A percentile compares a stretch with the other conserved stretches of the same genome.
Conservation (phyloP, 768 basidiomycete genomes). For the Daedalea quercina region DNA sequence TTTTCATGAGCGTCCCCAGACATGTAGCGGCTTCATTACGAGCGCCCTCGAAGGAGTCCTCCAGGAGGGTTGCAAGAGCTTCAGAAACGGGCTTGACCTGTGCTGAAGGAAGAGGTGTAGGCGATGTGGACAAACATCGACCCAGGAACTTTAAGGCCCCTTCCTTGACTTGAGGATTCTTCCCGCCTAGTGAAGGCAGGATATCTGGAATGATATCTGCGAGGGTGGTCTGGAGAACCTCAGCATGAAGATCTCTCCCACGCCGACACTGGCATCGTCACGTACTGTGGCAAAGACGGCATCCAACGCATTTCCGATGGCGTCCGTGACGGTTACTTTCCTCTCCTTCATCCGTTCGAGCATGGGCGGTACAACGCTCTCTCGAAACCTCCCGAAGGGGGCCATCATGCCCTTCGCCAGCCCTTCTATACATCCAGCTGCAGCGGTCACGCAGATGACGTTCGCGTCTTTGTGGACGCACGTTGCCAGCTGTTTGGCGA, state of each 20-base stretch:
- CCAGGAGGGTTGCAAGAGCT: constrained; percentile 64
- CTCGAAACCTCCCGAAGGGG: constrained; percentile 69
- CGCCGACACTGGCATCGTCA: constrained; percentile 8
- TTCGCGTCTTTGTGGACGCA: constrained; percentile 89
- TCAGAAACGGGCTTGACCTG: constrained; percentile 84
- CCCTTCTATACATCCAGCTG: constrained; percentile 78
- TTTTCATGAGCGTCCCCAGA: constrained; percentile 90
- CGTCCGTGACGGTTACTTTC: constrained; percentile 85
- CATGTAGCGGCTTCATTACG: constrained; percentile 85
- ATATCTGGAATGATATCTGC: constrained; percentile 81
- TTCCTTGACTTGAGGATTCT: constrained; percentile 97
- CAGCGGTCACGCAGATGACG: constrained; percentile 89
- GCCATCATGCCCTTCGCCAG: constrained; percentile 77
- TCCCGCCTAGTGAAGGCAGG: constrained; percentile 67
- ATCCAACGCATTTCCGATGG: constrained; percentile 82
- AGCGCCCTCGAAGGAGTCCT: constrained; percentile 86
- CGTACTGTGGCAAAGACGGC: constrained; percentile 80
- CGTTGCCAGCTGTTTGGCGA: constrained; percentile 68
- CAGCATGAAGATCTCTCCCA: constrained; percentile 5
- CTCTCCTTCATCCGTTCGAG: constrained; percentile 91
- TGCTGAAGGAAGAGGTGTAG: constrained; percentile 57
- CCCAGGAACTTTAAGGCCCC: constrained; percentile 83
- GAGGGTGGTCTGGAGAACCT: constrained; percentile 54
- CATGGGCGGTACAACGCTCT: constrained; percentile 67
- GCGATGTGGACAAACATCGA: constrained; percentile 68